Conservation (phyloP, 2,329 filamentous ascomycete species). For the Fusarium nanum region DNA sequence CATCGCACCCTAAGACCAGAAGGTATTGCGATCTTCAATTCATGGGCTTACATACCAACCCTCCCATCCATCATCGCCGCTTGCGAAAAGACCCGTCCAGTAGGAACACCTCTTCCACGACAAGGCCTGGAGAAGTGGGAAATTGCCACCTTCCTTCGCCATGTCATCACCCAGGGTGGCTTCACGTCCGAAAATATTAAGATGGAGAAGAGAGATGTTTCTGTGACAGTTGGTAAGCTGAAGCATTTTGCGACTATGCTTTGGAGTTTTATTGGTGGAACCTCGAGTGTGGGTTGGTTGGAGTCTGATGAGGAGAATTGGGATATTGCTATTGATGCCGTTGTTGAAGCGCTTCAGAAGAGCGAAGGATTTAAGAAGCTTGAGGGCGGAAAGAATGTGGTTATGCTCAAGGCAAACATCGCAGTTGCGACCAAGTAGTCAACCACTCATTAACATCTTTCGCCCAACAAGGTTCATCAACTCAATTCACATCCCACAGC, state of each 20-base stretch:
- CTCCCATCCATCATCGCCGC: neutral
- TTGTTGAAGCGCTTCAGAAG: neutral
- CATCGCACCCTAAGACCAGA: neutral
- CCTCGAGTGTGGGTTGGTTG: conserved; percentile 7
- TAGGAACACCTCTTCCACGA: neutral
- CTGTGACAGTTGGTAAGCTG: conserved; percentile 1
- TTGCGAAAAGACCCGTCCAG: neutral
- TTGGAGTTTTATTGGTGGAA: conserved; percentile 25
- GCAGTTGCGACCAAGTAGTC: neutral
- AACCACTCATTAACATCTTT: accelerated
- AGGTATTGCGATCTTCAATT: neutral
- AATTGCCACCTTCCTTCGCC: accelerated
- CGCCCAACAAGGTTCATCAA: accelerated
- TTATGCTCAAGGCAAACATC: conserved; percentile 16
- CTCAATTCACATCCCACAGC: accelerated
- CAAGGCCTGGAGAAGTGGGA: conserved; percentile 18
- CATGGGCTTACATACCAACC: neutral
- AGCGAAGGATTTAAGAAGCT: neutral
- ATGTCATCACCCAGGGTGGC: neutral
- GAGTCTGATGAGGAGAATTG: conserved; percentile 17
- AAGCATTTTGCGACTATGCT: conserved; percentile 2
- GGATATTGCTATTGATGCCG: neutral
- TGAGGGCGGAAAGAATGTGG: neutral
- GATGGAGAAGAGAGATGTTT: neutral
- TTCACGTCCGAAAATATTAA: accelerated